These are phyloP conservation scores for Penicillium fimorum DNA, from an alignment of 495 filamentous ascomycete genomes.

Conservation along the genomic window DNA sequence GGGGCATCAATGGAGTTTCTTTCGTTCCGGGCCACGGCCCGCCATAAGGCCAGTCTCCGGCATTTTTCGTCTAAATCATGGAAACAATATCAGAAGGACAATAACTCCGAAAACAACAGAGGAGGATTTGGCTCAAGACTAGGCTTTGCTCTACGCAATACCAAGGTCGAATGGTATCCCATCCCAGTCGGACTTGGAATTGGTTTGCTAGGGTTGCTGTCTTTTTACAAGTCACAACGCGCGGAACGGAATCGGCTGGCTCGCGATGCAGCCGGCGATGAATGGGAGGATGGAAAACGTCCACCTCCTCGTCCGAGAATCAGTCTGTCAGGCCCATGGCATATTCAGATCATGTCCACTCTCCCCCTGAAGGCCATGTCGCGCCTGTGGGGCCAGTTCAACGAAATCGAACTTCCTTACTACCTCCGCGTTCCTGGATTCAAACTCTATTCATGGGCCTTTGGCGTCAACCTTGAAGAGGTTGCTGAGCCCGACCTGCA, in stretches of 20 bases:
- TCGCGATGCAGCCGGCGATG: constrained; percentile 52
- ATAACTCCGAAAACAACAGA: constrained; percentile 42
- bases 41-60: constrained; percentile 34
- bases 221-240: constrained; percentile 73
- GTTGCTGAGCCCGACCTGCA: constrained; percentile 84
- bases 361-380: constrained; percentile 92
- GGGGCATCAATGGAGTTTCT: constrained; percentile 37
- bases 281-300: constrained; percentile 47
- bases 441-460: constrained; percentile 85
- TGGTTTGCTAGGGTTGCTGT: constrained; percentile 76
- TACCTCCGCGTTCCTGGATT: constrained; percentile 93
- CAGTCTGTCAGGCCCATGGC: constrained; percentile 87
- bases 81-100: constrained; percentile 38
- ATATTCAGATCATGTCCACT: constrained; percentile 94
- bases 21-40: constrained; percentile 42
- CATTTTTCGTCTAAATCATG: constrained; percentile 45
- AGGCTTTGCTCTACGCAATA: constrained; percentile 63
- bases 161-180: constrained; percentile 90
- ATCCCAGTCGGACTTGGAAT: constrained; percentile 91
- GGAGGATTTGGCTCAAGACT: constrained; percentile 63
- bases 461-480: constrained; percentile 91
- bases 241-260: constrained; percentile 50
- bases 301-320: constrained; percentile 65
- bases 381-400: constrained; percentile 91
- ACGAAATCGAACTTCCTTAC: constrained; percentile 87